Conservation (phyloP, 1,139 yeast species). For the Scheffersomyces titani region DNA sequence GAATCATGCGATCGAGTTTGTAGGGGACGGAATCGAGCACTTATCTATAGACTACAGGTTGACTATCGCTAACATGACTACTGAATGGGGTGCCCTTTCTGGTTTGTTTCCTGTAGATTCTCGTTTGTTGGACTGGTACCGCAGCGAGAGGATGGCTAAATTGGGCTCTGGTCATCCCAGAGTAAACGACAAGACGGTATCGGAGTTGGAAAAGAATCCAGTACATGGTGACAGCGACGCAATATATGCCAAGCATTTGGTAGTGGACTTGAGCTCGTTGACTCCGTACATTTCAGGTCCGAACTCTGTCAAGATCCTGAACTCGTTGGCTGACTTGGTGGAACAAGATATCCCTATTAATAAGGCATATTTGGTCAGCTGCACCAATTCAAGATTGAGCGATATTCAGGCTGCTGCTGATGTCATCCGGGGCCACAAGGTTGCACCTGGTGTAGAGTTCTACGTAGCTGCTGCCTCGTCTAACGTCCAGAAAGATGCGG, state of each 20-base stretch:
- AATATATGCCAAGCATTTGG: constrained; percentile 81
- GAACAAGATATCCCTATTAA: constrained; percentile 73
- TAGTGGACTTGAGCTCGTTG: constrained; percentile 76
- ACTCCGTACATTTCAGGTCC: constrained; percentile 97
- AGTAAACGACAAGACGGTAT: constrained; percentile 63
- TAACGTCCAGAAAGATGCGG: constrained; percentile 90
- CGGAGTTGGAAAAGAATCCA: constrained; percentile 44
- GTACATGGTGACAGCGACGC: constrained; percentile 73
- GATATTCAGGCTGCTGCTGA: constrained; percentile 95
- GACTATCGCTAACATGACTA: constrained; percentile 98
- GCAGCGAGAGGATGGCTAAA: constrained; percentile 55
- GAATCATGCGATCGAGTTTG: constrained; percentile 96
- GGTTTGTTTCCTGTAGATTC: constrained; percentile 95
- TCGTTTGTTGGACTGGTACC: constrained; percentile 73
- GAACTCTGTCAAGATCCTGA: constrained; percentile 90
- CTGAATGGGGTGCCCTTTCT: constrained; percentile 99
- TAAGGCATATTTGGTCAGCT: constrained; percentile 96
- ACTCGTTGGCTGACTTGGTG: constrained; percentile 73
- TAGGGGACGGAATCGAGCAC: constrained; percentile 78
- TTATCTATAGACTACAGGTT: constrained; percentile 87
- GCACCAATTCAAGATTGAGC: constrained; percentile 91
- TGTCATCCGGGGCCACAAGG: constrained; percentile 74
- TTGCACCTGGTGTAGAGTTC: constrained; percentile 88
- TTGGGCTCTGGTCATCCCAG: constrained; percentile 87
- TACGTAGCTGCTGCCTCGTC: constrained; percentile 98